phyloP scores from a whole-genome alignment of 2,329 filamentous ascomycete species.

The Xylaria digitata region DNA sequence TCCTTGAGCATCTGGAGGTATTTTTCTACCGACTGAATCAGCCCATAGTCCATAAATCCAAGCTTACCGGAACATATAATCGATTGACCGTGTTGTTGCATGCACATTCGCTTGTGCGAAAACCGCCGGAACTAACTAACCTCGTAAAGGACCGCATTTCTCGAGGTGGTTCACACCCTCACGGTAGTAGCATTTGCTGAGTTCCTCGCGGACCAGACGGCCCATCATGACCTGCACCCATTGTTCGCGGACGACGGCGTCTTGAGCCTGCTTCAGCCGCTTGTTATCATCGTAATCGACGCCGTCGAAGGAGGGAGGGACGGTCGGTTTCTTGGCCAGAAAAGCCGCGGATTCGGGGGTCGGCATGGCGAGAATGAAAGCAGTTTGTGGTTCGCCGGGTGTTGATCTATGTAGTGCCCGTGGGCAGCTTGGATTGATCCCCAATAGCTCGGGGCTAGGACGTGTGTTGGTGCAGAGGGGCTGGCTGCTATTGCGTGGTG shows the following conservation, averaged over 20 bases:
- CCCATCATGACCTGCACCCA: constrained; percentile 94
- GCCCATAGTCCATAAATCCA: constrained; percentile 11
- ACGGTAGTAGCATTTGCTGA: constrained; percentile 85
- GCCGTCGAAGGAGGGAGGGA: constrained; percentile 84
- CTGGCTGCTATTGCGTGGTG: constrained; percentile 20
- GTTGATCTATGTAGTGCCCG: not conserved
- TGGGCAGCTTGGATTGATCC: not conserved
- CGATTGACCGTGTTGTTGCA: constrained; percentile 10
- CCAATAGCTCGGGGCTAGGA: constrained; percentile 6
- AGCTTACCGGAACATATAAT: not conserved
- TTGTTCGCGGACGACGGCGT: constrained; percentile 84
- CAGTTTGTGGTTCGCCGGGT: constrained; percentile 10
- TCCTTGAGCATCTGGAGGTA: constrained; percentile 83
- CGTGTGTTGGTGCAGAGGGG: constrained; percentile 7
- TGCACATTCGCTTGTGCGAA: constrained; percentile 2
- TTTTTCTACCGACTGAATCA: constrained; percentile 55
- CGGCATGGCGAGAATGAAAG: constrained; percentile 68
- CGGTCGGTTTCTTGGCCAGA: constrained; percentile 84
- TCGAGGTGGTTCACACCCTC: constrained; percentile 90
- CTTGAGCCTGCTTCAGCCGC: constrained; percentile 83
- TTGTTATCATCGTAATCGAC: constrained; percentile 88
- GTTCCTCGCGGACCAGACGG: constrained; percentile 81
- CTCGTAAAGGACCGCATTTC: constrained; percentile 85
- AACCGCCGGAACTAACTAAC: constrained; percentile 62
- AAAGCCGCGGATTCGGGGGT: constrained; percentile 85